Conservation (phyloP, 179 eudicot genomes). For the Beta corolliflora region DNA sequence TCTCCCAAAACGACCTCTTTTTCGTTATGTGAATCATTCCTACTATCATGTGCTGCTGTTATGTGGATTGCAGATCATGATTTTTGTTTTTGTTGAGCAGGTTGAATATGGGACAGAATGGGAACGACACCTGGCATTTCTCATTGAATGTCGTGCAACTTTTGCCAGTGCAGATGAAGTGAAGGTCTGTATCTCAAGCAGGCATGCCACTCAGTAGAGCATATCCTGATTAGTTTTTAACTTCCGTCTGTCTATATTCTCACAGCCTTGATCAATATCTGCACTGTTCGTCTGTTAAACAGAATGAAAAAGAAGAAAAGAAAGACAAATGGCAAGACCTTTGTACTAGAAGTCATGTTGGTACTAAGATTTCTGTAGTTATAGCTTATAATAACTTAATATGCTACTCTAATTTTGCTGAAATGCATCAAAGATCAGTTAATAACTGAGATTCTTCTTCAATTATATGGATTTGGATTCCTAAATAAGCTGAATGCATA, state of each 20-base stretch:
- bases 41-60: neutral
- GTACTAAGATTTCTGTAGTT: neutral
- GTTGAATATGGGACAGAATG: constrained; percentile 58
- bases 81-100: constrained; percentile 29
- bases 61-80: neutral
- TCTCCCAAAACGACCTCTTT: neutral
- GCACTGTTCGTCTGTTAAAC: neutral
- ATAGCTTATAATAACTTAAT: neutral
- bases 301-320: neutral
- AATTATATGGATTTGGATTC: neutral
- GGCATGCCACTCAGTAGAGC: neutral
- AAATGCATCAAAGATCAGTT: neutral
- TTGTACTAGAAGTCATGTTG: neutral
- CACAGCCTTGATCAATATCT: neutral
- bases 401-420: neutral
- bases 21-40: neutral
- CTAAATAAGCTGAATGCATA: neutral
- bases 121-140: constrained; percentile 58
- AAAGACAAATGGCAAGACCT: neutral
- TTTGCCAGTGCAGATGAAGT: constrained; percentile 53
- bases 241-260: neutral
- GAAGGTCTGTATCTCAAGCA: constrained; percentile 46
- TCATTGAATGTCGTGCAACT: constrained; percentile 68
- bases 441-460: neutral
- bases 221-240: neutral